These are phyloP conservation scores for Mimosa bimucronata DNA, from an alignment of 306 rosid species.

Conservation along the genomic window DNA sequence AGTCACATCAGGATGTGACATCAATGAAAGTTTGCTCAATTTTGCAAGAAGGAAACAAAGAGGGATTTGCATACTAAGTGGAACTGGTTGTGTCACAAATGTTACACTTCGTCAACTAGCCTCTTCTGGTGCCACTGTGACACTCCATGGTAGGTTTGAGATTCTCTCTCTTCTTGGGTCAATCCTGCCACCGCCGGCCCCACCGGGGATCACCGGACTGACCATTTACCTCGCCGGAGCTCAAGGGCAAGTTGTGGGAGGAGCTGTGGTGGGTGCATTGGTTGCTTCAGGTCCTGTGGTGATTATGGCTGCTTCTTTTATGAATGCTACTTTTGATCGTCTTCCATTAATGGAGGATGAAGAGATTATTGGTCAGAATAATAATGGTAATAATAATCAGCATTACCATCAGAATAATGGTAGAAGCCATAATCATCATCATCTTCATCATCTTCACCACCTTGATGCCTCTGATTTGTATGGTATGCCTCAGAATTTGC, in stretches of 20 bases:
- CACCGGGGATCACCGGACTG: slow-evolving; percentile 15
- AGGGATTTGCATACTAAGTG: slow-evolving; percentile 18
- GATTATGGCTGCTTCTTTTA: slow-evolving; percentile 24
- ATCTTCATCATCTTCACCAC: not conserved
- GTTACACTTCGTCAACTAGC: not conserved
- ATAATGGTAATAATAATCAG: not conserved
- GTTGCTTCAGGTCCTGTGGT: slow-evolving; percentile 17
- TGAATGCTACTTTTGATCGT: slow-evolving; percentile 25
- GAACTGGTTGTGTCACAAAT: slow-evolving; percentile 20
- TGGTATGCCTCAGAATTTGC: slow-evolving; percentile 23
- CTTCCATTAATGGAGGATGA: slow-evolving; percentile 26
- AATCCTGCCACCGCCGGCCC: slow-evolving; percentile 9
- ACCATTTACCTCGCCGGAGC: slow-evolving; percentile 15
- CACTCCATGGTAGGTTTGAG: slow-evolving; percentile 19
- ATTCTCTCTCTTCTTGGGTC: slow-evolving; percentile 10
- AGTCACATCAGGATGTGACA: slow-evolving; percentile 11
- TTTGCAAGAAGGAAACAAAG: slow-evolving; percentile 25
- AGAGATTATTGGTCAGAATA: slow-evolving; percentile 1
- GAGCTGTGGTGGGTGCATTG: slow-evolving; percentile 17
- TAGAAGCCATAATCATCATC: slow-evolving; percentile 3
- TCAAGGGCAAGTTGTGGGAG: slow-evolving; percentile 24
- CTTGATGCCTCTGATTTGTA: slow-evolving; percentile 19
- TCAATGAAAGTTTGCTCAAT: slow-evolving; percentile 15
- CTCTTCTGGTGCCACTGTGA: not conserved
- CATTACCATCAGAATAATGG: not conserved